These are phyloP conservation scores for Emydomyces testavorans DNA, from an alignment of 2,329 filamentous ascomycete genomes.

Conservation along the genomic window DNA sequence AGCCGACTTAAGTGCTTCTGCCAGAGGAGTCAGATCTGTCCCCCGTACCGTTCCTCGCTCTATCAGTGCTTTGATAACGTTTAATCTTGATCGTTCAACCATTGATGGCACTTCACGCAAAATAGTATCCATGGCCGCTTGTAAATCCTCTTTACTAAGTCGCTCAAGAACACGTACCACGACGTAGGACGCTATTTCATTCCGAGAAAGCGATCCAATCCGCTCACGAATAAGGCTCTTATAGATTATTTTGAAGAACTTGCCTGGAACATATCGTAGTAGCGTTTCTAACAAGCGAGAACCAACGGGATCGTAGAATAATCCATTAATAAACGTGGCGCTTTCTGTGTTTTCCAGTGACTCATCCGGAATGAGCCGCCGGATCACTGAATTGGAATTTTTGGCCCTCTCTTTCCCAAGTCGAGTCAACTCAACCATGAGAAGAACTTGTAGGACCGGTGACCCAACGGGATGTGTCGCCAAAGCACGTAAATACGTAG, in stretches of 20 bases:
- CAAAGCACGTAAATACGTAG: slow-evolving; percentile 68
- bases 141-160: slow-evolving; percentile 74
- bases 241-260: slow-evolving; percentile 82
- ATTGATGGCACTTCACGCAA: slow-evolving; percentile 60
- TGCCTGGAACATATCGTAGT: slow-evolving; percentile 67
- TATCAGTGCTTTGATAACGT: slow-evolving; percentile 69
- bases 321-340: slow-evolving; percentile 68
- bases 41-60: slow-evolving; percentile 65
- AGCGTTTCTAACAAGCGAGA: slow-evolving; percentile 84
- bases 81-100: slow-evolving; percentile 62
- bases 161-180: slow-evolving; percentile 72
- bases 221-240: slow-evolving; percentile 66
- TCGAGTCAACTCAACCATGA: slow-evolving; percentile 72
- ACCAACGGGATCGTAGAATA: slow-evolving; percentile 82
- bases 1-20: slow-evolving; percentile 46
- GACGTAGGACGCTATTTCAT: slow-evolving; percentile 82
- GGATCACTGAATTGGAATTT: slow-evolving; percentile 58
- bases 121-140: slow-evolving; percentile 59
- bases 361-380: slow-evolving; percentile 67
- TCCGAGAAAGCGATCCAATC: slow-evolving; percentile 69
- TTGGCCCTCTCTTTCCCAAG: slow-evolving; percentile 57
- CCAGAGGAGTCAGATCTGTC: slow-evolving; percentile 46
- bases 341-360: slow-evolving; percentile 64
- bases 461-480: slow-evolving; percentile 85
- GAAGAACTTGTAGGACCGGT: slow-evolving; percentile 77